These are phyloP conservation scores for Casuarina glauca DNA, from an alignment of 306 rosid species.

Conservation along the genomic window DNA sequence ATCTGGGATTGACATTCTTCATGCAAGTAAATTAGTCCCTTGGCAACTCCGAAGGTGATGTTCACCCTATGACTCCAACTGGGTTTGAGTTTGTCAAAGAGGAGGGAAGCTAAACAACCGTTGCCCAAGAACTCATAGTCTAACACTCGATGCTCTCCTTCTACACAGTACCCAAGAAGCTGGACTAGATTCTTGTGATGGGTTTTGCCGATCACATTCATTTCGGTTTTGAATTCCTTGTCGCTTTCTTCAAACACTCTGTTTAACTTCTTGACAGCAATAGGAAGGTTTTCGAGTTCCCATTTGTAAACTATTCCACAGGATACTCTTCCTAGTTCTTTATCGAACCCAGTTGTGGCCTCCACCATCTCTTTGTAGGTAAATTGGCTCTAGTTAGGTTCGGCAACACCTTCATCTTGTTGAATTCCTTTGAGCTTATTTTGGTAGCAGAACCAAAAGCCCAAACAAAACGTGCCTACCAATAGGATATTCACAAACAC, in stretches of 20 bases:
- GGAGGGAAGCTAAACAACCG: slow-evolving; percentile 30
- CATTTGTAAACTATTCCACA: slow-evolving; percentile 11
- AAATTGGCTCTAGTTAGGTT: no score
- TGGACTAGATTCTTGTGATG: slow-evolving; percentile 3
- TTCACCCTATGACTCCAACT: slow-evolving; percentile 20
- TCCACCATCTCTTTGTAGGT: not conserved
- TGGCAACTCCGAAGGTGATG: no score
- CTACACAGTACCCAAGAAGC: slow-evolving; percentile 26
- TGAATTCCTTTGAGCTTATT: not conserved
- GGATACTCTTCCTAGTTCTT: not conserved
- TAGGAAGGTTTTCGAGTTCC: no score
- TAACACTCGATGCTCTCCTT: slow-evolving; percentile 12
- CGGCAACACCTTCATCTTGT: not conserved
- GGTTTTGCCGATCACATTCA: no score
- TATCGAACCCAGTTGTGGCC: slow-evolving; percentile 1
- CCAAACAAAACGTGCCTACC: slow-evolving; percentile 4
- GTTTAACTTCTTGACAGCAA: no score
- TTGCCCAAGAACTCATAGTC: slow-evolving; percentile 33
- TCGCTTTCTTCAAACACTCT: no score
- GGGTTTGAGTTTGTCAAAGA: slow-evolving; percentile 15
- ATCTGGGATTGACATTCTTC: no score
- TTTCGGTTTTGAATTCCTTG: no score
- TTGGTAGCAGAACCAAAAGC: not conserved
- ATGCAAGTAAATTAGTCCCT: no score
- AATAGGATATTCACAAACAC: slow-evolving; percentile 17